These are phyloP conservation scores for Zygnema circumcarinatum DNA, from an alignment of 139 green algal species.

Conservation along the genomic window DNA sequence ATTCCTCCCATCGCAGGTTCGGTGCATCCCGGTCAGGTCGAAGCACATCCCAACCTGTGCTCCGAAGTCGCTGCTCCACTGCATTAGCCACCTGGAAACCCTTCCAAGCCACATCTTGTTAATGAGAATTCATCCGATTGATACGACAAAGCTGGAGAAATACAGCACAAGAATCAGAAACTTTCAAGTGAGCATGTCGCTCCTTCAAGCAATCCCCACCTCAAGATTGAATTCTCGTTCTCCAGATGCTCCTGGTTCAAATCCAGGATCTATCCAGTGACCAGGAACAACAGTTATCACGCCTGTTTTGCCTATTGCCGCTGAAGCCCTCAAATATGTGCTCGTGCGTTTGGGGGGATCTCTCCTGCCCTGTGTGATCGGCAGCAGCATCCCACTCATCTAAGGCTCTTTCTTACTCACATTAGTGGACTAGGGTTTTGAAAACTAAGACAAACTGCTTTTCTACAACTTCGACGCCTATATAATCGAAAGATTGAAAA, in stretches of 20 bases:
- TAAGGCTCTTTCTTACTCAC: too few species aligned
- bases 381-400: neutral
- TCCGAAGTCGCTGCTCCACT: constrained; percentile 42
- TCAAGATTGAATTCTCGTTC: constrained; percentile 63
- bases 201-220: constrained; percentile 26
- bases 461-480: too few species aligned
- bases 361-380: constrained; percentile 26
- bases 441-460: too few species aligned
- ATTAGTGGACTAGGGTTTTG: too few species aligned
- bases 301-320: constrained; percentile 15
- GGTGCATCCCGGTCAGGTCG: constrained; percentile 61
- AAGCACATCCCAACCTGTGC: constrained; percentile 61
- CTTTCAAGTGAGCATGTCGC: neutral
- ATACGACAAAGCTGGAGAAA: too few species aligned
- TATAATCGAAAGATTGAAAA: too few species aligned
- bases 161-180: too few species aligned
- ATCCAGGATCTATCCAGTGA: constrained; percentile 66
- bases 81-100: constrained; percentile 46
- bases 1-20: constrained; percentile 61
- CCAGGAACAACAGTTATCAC: constrained; percentile 58
- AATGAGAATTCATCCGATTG: too few species aligned
- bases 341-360: constrained; percentile 10
- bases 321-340: constrained; percentile 26
- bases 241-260: constrained; percentile 62
- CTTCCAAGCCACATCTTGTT: too few species aligned